phyloP scores from a whole-genome alignment of 1,284 basidiomycete species.

The Caloboletus firmus region DNA sequence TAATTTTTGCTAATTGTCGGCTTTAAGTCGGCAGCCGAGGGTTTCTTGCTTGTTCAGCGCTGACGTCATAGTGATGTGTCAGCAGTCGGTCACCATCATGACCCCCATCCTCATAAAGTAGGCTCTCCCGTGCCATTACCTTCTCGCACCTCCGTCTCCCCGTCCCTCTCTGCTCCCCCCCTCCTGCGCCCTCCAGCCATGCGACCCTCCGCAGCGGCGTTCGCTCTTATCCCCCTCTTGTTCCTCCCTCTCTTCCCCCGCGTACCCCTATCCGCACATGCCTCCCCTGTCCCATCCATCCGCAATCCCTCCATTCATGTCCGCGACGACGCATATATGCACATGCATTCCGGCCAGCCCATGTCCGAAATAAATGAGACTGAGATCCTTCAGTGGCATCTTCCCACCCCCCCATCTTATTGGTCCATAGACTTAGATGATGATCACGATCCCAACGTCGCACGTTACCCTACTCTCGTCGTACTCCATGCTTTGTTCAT shows the following conservation, averaged over 20 bases:
- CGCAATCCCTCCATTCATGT: not conserved
- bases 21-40: too few relatives aligned
- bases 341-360: conserved; percentile 51
- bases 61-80: not conserved
- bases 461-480: conserved; percentile 64
- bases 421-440: conserved; percentile 76
- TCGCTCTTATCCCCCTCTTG: not conserved
- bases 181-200: conserved; percentile 1
- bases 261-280: conserved; percentile 18
- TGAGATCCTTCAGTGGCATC: conserved; percentile 59
- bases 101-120: conserved; percentile 13
- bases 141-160: not conserved
- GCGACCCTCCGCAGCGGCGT: conserved; percentile 2
- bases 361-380: conserved; percentile 70
- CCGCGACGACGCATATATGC: conserved; percentile 43
- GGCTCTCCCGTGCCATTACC: not conserved
- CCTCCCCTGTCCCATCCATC: conserved; percentile 12
- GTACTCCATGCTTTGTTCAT: conserved; percentile 65
- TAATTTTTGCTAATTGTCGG: too few relatives aligned
- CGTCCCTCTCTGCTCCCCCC: not conserved
- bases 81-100: not conserved
- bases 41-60: not conserved
- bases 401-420: conserved; percentile 73
- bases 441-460: conserved; percentile 43
- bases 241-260: conserved; percentile 7